phyloP scores from a whole-genome alignment of 495 filamentous ascomycete species.

The Penicillium waksmanii region DNA sequence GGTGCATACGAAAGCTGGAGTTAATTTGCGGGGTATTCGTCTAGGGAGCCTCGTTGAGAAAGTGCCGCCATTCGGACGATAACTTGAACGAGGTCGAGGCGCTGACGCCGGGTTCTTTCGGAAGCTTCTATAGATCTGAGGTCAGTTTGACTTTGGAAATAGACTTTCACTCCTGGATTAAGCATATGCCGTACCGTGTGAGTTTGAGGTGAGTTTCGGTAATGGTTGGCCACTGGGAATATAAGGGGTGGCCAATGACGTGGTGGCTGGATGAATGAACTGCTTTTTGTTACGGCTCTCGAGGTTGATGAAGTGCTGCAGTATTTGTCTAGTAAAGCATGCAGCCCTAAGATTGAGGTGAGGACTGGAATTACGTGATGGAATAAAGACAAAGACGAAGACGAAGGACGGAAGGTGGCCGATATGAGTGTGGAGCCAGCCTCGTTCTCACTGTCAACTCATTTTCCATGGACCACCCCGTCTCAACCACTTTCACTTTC shows the following conservation, averaged over 20 bases:
- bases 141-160: background rate
- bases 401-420: background rate
- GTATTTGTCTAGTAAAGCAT: no score
- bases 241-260: no score
- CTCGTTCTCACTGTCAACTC: no score
- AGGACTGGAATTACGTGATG: background rate
- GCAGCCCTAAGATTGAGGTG: no score
- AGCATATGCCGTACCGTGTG: conserved; percentile 1
- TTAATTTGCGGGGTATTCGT: background rate
- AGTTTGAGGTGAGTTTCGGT: background rate
- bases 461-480: conserved; percentile 1
- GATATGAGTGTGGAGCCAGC: background rate
- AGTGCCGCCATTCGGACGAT: background rate
- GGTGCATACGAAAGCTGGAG: no score
- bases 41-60: background rate
- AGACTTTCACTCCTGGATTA: background rate
- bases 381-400: no score
- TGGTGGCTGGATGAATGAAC: no score
- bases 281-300: no score
- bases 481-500: background rate
- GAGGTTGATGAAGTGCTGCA: no score
- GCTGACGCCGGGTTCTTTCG: conserved; percentile 5
- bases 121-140: background rate
- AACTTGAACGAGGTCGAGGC: background rate
- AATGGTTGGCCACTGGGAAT: background rate